Conservation (phyloP, 768 basidiomycete genomes). For the Kwoniella europaea region DNA sequence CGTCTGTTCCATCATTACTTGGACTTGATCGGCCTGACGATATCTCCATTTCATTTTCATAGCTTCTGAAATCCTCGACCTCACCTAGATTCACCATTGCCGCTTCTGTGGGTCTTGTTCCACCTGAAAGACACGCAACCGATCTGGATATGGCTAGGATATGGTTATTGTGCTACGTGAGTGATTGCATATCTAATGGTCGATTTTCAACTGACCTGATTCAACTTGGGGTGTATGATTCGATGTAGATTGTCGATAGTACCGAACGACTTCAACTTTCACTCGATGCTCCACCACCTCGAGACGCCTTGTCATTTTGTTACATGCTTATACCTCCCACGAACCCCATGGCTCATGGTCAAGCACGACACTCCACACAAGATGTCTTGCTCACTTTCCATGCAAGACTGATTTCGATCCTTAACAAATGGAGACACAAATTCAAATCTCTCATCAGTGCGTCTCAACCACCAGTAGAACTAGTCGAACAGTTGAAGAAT, state of each 20-base stretch:
- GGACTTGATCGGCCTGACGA: too few relatives aligned
- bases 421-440: constrained; percentile 13
- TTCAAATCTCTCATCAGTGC: constrained; percentile 4
- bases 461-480: constrained; percentile 1
- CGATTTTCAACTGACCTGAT: too few relatives aligned
- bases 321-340: constrained; percentile 19
- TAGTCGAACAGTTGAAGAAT: not conserved
- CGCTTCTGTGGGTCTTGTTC: constrained; percentile 26
- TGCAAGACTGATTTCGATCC: constrained; percentile 12
- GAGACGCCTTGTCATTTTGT: constrained; percentile 24
- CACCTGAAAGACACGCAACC: constrained; percentile 34
- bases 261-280: constrained; percentile 22
- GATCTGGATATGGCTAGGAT: constrained; percentile 36
- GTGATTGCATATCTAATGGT: constrained; percentile 3
- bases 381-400: constrained; percentile 24
- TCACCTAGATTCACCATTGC: constrained; percentile 24
- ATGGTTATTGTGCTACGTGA: constrained; percentile 46
- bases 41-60: not conserved
- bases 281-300: constrained; percentile 6
- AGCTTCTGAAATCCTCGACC: constrained; percentile 23
- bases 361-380: not conserved
- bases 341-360: not conserved
- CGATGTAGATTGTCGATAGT: constrained; percentile 31
- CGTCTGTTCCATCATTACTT: too few relatives aligned
- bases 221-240: not conserved